Base-by-base conservation (phyloP, 129 eudicot species). In the Logfia minima region DNA sequence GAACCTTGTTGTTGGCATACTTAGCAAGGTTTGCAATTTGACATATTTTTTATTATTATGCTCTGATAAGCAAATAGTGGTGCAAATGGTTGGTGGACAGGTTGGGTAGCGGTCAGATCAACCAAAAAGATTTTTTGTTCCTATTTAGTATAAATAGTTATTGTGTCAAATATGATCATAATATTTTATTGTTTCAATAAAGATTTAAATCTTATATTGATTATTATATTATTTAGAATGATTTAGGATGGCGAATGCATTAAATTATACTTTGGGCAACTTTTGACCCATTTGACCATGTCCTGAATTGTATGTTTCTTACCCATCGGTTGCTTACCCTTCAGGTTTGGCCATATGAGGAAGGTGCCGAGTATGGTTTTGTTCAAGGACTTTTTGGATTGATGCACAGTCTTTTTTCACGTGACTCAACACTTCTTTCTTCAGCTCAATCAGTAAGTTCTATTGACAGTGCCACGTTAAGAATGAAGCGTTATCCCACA, bases 321-420 rank as follows among this genome's bases (percentile, higher is more conserved):
- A 18, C 65, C 11, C 45, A 14, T 51, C 39, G 19, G 18, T 77
- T 24, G n/a, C 66, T 48, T 51, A 45, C 68, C 39, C 63, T 73
- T 16, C 74, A 94, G 98, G 96, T 87, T 74, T 94, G 98, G 98
- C 93, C 98, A 17, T 94, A 91, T 63, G 98, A 94, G 81, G 97
- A 91, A 84, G 87, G 91, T 76, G 92, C 87, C 35, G 93, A 89
- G 59, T 82, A 87, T 68, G 97, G 97, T 77, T 83, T 91, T 75
- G 83, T 95, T 69, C 99, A 91, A 88, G 90, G 92, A 22, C 96
- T 95, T 31, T 95, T 89, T 79, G 90, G 89, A 45, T 85, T 91
- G 87, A 91, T 89, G 96, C 87, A 80, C 83, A 65, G 83, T 82
- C 88, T 95, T 56, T 95, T 89, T 73, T 82, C 94, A 23, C 88